These are phyloP conservation scores for Phyllosticta paracitricarpa DNA, from an alignment of 2,329 filamentous ascomycete species.

Conservation along the genomic window DNA sequence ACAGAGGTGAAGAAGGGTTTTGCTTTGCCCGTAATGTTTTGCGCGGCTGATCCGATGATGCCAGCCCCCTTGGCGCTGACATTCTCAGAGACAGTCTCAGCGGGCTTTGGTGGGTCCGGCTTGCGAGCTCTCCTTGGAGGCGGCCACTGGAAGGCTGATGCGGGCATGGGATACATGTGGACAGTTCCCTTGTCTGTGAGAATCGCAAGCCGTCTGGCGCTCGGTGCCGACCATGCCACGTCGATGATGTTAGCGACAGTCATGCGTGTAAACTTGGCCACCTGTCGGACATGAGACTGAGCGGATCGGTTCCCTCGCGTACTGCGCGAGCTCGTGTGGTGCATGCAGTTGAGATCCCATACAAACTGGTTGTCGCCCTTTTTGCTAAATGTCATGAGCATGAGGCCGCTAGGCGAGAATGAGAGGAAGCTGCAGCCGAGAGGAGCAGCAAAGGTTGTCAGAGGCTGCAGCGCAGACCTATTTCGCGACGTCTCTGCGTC, in stretches of 20 bases:
- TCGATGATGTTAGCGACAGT: conserved; percentile 87
- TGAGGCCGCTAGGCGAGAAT: conserved; percentile 63
- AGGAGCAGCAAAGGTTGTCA: conserved; percentile 61
- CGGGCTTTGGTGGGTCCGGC: conserved; percentile 17
- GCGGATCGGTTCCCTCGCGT: conserved; percentile 23
- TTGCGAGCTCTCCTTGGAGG: conserved; percentile 46
- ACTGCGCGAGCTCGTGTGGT: conserved; percentile 29
- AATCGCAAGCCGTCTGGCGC: conserved; percentile 74
- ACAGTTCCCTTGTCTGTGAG: conserved; percentile 93
- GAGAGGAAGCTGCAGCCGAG: conserved; percentile 74
- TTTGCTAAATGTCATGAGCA: conserved; percentile 67
- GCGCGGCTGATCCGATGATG: conserved; percentile 20
- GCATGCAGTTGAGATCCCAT: conserved; percentile 63
- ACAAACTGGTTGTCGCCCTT: conserved; percentile 77
- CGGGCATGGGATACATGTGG: conserved; percentile 80
- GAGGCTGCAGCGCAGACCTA: conserved; percentile 45
- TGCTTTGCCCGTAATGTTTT: conserved; percentile 35
- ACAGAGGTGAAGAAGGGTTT: conserved; percentile 28
- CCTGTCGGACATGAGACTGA: conserved; percentile 55
- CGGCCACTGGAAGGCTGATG: conserved; percentile 78
- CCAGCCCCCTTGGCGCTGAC: not conserved
- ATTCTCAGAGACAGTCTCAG: not conserved
- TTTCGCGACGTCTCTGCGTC: conserved; percentile 37
- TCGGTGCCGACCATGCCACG: conserved; percentile 74
- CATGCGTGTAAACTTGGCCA: conserved; percentile 82